phyloP scores from a whole-genome alignment of 768 basidiomycete genomes.

The Leccinum olivaceopallidum region DNA sequence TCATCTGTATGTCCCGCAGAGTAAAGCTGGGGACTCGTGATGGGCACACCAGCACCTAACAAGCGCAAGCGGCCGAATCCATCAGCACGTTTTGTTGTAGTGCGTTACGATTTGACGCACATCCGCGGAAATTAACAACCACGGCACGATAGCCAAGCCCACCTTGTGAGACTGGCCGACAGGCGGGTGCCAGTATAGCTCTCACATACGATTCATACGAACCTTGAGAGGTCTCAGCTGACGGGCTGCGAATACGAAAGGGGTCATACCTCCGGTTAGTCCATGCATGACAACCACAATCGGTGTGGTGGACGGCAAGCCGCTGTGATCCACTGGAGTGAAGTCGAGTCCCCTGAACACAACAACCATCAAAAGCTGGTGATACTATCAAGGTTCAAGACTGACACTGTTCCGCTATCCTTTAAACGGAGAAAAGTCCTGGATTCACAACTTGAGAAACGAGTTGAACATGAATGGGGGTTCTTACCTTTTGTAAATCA shows the following conservation, averaged over 20 bases:
- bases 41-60: constrained; percentile 78
- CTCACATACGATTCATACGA: constrained; percentile 91
- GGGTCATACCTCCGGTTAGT: constrained; percentile 32
- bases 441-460: constrained; percentile 6
- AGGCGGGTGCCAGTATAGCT: constrained; percentile 73
- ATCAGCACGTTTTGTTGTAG: constrained; percentile 16
- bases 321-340: constrained; percentile 26
- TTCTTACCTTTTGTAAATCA: constrained; percentile 32
- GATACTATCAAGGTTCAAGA: neutral
- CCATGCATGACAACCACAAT: constrained; percentile 35
- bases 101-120: constrained; percentile 44
- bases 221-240: constrained; percentile 43
- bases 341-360: constrained; percentile 34
- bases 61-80: constrained; percentile 11
- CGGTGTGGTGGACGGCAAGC: constrained; percentile 27
- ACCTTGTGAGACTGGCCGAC: constrained; percentile 68
- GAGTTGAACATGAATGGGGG: neutral
- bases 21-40: constrained; percentile 83
- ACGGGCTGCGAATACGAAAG: neutral
- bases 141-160: constrained; percentile 89
- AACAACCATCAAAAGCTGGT: neutral
- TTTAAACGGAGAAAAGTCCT: constrained; percentile 31
- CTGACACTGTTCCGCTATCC: constrained; percentile 37
- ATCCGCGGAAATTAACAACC: constrained; percentile 92
- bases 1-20: constrained; percentile 92